A percentile compares a stretch with the other conserved stretches of the same genome.
These are phyloP conservation scores for Chenopodium formosanum DNA, from an alignment of 148 eudicot genomes.

Conservation along the genomic window DNA sequence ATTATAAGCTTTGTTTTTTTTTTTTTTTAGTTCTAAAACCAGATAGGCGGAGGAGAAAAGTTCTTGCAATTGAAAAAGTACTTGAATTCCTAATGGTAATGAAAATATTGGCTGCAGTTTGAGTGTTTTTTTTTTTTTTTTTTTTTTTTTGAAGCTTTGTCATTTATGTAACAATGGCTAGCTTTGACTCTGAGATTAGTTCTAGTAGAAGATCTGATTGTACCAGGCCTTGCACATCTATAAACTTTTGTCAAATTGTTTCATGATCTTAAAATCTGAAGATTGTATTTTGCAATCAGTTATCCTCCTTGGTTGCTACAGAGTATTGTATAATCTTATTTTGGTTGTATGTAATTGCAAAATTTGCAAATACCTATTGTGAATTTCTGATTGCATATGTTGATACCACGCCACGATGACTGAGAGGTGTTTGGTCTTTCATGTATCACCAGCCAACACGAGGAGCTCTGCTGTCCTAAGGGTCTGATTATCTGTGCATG, in stretches of 20 bases:
- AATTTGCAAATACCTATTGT: background rate
- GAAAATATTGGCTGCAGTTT: background rate
- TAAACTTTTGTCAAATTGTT: background rate
- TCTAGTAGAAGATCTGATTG: too few relatives aligned
- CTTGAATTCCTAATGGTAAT: too few relatives aligned
- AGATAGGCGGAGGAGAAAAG: background rate
- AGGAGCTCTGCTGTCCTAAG: background rate
- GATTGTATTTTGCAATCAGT: background rate
- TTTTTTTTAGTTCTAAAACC: background rate
- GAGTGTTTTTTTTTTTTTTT: background rate
- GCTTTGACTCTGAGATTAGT: background rate
- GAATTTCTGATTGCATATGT: background rate
- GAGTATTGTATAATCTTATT: background rate
- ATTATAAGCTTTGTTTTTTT: background rate
- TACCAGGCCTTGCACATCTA: background rate
- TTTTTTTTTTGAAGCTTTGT: background rate
- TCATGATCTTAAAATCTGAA: background rate
- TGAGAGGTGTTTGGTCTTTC: background rate
- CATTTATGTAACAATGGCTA: background rate
- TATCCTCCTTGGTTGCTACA: background rate
- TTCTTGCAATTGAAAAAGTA: background rate
- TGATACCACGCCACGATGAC: background rate
- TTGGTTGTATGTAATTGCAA: background rate
- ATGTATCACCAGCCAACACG: background rate
- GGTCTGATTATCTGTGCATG: background rate